Evolutionary conservation across 352 stramenopile genomes (phyloP).

Genomic region (Albugo laibachii): DNA sequence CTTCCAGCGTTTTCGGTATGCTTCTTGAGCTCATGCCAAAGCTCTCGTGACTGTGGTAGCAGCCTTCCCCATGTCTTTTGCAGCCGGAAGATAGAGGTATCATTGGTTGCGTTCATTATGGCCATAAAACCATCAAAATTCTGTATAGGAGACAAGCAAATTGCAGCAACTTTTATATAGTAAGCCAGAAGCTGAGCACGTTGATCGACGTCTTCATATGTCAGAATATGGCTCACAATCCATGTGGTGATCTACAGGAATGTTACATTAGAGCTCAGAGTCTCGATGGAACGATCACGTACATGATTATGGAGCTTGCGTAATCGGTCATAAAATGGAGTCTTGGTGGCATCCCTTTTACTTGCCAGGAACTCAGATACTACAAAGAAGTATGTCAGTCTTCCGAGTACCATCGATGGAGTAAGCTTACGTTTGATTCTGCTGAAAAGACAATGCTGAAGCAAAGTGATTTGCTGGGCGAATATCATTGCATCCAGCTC

Average conservation of each 20-base stretch:
- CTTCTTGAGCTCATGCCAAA: conserved; percentile 70
- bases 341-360: conserved; percentile 58
- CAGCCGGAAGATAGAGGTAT: conserved; percentile 68
- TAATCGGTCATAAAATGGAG: conserved; percentile 60
- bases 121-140: conserved; percentile 81
- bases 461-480: conserved; percentile 65
- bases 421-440: conserved; percentile 48
- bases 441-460: conserved; percentile 78
- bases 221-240: conserved; percentile 68
- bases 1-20: conserved; percentile 65
- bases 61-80: conserved; percentile 75
- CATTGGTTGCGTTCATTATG: conserved; percentile 78
- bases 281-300: neutral
- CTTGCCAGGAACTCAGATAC: conserved; percentile 59
- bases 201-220: conserved; percentile 54
- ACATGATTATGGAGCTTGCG: conserved; percentile 51
- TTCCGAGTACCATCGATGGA: neutral
- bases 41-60: conserved; percentile 35
- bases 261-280: neutral
- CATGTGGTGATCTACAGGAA: conserved; percentile 48
- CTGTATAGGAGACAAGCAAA: conserved; percentile 51
- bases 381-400: conserved; percentile 6
- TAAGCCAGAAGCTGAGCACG: conserved; percentile 60
- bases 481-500: conserved; percentile 60
- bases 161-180: conserved; percentile 69